These are phyloP conservation scores for Chlamydomonas sphaeroides DNA, from an alignment of 139 green algal genomes.

Conservation along the genomic window DNA sequence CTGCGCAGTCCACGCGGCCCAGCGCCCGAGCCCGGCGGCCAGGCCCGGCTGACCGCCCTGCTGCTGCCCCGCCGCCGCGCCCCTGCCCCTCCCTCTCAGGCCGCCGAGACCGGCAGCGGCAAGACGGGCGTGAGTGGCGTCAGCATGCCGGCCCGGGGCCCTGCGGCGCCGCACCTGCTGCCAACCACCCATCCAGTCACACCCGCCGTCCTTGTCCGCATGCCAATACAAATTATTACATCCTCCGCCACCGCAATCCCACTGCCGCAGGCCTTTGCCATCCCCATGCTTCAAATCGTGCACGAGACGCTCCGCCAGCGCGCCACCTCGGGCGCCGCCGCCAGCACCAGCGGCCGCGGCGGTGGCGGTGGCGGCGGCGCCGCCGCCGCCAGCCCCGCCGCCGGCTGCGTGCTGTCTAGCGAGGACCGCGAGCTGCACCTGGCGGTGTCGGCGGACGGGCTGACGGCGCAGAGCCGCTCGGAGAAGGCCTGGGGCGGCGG, in stretches of 20 bases:
- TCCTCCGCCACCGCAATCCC: not conserved
- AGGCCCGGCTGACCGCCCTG: not conserved
- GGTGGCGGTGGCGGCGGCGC: not conserved
- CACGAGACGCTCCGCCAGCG: constrained; percentile 65
- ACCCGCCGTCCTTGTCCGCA: too few species aligned
- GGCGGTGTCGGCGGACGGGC: constrained; percentile 62
- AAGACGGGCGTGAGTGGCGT: constrained; percentile 81
- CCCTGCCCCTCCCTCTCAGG: constrained; percentile 30
- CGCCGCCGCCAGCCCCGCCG: not conserved
- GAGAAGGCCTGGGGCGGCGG: constrained; percentile 70
- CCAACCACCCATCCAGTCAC: too few species aligned
- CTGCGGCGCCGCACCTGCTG: too few species aligned
- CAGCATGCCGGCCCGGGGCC: too few species aligned
- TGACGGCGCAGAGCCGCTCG: constrained; percentile 63
- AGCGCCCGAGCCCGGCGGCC: too few species aligned
- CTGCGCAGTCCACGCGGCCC: too few species aligned
- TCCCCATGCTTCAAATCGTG: constrained; percentile 86
- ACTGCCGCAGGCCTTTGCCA: constrained; percentile 33
- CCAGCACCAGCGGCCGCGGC: constrained; percentile 3
- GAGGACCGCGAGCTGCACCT: constrained; percentile 71
- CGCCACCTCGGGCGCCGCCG: not conserved
- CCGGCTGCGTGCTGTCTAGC: constrained; percentile 47
- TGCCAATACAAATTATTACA: too few species aligned
- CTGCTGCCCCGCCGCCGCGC: not conserved
- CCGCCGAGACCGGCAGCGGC: constrained; percentile 90